A percentile compares a stretch with the other conserved stretches of the same genome.
These are phyloP conservation scores for Cystofilobasidium capitatum DNA, from an alignment of 768 basidiomycete species.

Conservation along the genomic window DNA sequence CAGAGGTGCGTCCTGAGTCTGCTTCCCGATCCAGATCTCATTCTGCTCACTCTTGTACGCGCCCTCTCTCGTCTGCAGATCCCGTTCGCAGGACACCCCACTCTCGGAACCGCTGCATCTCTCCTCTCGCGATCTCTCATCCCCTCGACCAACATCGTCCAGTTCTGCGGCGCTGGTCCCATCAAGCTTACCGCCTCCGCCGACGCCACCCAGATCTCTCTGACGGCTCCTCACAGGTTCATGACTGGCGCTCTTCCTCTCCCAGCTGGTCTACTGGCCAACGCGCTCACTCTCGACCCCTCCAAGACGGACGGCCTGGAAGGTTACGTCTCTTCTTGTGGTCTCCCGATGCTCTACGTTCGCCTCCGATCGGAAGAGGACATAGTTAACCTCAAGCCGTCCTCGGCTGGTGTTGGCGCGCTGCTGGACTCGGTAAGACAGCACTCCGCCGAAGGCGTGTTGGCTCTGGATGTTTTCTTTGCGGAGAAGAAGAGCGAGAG, in stretches of 20 bases:
- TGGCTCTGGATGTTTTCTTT: conserved; percentile 2
- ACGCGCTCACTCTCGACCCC: not conserved
- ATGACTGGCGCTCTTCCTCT: not conserved
- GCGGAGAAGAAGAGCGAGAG: not conserved
- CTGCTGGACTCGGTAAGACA: not conserved
- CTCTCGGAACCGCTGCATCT: not conserved
- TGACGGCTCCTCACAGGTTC: not conserved
- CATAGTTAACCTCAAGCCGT: not conserved
- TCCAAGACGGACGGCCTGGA: not conserved
- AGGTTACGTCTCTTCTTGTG: conserved; percentile 2
- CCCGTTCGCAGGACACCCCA: conserved; percentile 6
- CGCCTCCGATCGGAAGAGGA: not conserved
- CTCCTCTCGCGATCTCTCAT: not conserved
- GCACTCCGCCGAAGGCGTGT: not conserved
- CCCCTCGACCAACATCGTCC: not conserved
- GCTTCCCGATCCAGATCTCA: not conserved
- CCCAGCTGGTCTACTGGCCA: not conserved
- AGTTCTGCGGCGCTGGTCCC: conserved; percentile 1
- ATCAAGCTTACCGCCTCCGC: not conserved
- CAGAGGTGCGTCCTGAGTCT: not conserved
- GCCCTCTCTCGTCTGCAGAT: too few relatives aligned
- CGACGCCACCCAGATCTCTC: not conserved
- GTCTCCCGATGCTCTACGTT: conserved; percentile 9
- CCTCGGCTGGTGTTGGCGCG: not conserved
- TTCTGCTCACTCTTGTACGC: too few relatives aligned